Evolutionary conservation across 2,329 filamentous ascomycete genomes (phyloP), one percentile per base, ranked within the genome.

Genomic region (Neoascochyta sp.): DNA sequence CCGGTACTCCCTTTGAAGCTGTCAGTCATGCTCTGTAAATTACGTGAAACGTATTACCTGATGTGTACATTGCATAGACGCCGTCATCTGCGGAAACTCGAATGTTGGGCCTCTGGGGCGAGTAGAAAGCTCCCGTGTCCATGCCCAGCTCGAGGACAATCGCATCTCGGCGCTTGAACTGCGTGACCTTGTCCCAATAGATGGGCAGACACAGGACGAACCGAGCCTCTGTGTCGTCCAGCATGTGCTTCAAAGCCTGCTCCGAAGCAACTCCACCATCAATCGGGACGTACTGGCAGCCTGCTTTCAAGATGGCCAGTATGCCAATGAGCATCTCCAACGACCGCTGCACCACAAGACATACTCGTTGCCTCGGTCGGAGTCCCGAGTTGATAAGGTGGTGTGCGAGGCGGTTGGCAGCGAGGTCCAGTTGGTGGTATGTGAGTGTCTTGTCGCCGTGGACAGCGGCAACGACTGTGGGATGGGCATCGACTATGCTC

Each of bases 231-330:
- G 71, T 67, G 41, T 77, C 65, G 14, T 63, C 51, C 27, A 77
- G 60, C 16, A 76, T 73, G 32, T 71, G 68, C 14, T 60, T 57
- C 13, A 79, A 24, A 8, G 51, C 50, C 24, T 54, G 45, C 5
- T 60, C 47, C 1, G 57, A 57, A 3, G 46, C 41, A n/a, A 60
- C 51, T 4, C 71, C 69, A 18, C 75, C 75, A 39, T 80, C 76
- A 2, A 80, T 65, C 3, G 76, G 76, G 4, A 78, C 66, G 46
- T 80, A 80, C 40, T 79, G 74, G 10, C 70, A 76, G n/a, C 75
- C 75, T 27, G 70, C 70, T 30, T 74, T 74, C 18, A 80, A 58
- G 13, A 78, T 64, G 3, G 73, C 75, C 37, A 75, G 62, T 28
- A 78, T 75, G 12, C 70, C 74, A 27, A 76, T 65, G 7, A 78